Base-by-base conservation (phyloP, 2,329 filamentous ascomycete species). In the Setomelanomma holmii region DNA sequence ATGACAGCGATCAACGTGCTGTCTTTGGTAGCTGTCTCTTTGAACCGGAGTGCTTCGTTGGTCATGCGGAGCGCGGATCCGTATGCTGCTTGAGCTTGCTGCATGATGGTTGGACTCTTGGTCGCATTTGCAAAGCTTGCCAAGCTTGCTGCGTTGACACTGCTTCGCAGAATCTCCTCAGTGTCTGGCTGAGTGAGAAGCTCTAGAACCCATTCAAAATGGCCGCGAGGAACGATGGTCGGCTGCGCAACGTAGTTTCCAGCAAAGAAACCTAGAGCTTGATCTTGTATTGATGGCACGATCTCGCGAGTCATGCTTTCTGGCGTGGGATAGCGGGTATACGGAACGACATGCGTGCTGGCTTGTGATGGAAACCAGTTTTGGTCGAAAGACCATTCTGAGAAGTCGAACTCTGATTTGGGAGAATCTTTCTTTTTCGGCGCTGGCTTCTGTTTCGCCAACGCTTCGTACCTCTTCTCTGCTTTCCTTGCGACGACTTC, bases 1-100 rank as follows among this genome's bases (percentile, higher is more conserved):
- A 70, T 64, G n/a, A 70, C 66, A 8, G 68, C 59, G 4, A 70
- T 55, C 4, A 71, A 51, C 3, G 68, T 71, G 43, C 59, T 66
- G 27, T 70, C 64, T 53, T 63, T 60, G 6, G 53, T 43, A 6
- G 63, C 64, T 3, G 53, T 57, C 34, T 62, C 39, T 5, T 43
- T 55, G 38, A 42, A 43, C 1, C 55, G 48, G 5, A 72, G 50
- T 3, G 67, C 66, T 35, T 46, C 52, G 47, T 71, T 71, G 1
- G 64, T 69, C 49, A 63, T 47, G 3, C 48, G 45, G 5, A 72
- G 46, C 5, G 69, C 69, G 3, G 58, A 51, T 3, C 58, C 62
- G 36, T 72, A 72, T 23, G 64, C 60, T 46, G 53, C 36, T 21
- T 56, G 61, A 3, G 69, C 66, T 50, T 63, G 67, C 11, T 56